Evolutionary conservation across 176 grass and related monocot genomes (phyloP).

Genomic region (Phyllostachys edulis): DNA sequence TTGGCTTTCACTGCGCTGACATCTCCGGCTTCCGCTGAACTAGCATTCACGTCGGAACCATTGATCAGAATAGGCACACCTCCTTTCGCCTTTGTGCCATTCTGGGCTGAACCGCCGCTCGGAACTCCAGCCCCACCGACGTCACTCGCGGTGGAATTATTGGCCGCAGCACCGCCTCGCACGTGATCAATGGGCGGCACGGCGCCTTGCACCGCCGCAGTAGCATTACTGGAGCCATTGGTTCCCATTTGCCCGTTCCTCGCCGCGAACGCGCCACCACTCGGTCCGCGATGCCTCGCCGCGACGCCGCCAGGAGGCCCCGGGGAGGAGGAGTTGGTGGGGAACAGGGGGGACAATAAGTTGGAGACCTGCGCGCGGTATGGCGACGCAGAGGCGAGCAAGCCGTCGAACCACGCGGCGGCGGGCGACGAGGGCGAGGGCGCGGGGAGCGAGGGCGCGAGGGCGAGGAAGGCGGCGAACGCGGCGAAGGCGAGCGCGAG

Average conservation of each 20-base stretch:
- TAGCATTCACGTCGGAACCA: constrained; percentile 3
- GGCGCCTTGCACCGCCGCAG: not conserved
- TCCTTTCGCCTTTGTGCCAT: not conserved
- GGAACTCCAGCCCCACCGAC: not conserved
- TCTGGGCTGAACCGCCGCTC: not conserved
- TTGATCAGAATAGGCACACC: constrained; percentile 20
- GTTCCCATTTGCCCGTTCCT: not conserved
- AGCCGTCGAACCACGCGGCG: constrained; percentile 60
- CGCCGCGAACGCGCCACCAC: not conserved
- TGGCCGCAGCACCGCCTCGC: constrained; percentile 9
- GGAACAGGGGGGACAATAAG: constrained; percentile 63
- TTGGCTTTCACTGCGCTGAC: constrained; percentile 23
- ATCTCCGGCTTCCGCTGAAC: constrained; percentile 24
- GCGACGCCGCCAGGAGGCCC: not conserved
- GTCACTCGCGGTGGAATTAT: not conserved
- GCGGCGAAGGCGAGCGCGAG: constrained; percentile 62
- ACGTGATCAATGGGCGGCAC: constrained; percentile 8
- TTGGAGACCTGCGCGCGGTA: constrained; percentile 61
- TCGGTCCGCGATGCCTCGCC: constrained; percentile 17
- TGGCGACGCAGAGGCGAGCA: constrained; percentile 59
- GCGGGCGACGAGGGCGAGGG: constrained; percentile 16
- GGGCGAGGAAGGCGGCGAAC: constrained; percentile 56
- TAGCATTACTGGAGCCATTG: not conserved
- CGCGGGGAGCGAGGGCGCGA: constrained; percentile 52
- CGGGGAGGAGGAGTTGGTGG: constrained; percentile 47